Base-by-base conservation (phyloP, 805 yeast species). In the Starmerella powellii region DNA sequence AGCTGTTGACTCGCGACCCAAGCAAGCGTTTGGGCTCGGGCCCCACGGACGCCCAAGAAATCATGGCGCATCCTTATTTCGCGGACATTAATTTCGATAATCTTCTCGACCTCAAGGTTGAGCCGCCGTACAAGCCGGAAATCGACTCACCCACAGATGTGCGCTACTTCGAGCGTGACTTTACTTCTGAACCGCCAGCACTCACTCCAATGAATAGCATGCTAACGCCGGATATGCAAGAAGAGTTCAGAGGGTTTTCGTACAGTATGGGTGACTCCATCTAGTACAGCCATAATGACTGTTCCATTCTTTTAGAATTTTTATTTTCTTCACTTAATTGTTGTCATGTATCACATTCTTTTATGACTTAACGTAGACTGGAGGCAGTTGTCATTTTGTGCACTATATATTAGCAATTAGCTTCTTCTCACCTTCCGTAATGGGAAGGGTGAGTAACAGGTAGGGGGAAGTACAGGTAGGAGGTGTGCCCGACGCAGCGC, bases 221-320 rank as follows among this genome's bases (percentile, higher is more conserved):
- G 6, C 68, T 91, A 56, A 80, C 91, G 12, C 75, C 91, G 2
- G 74, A 78, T 21, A 80, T 81, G 76, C 98, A 91, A 68, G 96
- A 91, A 56, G 93, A 85, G 65, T 91, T 91, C 73, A 76, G 97
- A 54, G 98, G 98, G 3, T 91, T 91, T 65, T 85, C 96, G 2
- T 88, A 86, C 61, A 49, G 59, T 39, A 45, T 50, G 27, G 61
- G 58, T 8, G 64, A 60, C 12, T 44, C 51, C 2, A 44, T 54
- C 5, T 55, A 44, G 42, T 8, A 27, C 4, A 19, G 17, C 29
- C 13, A 26, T 21, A 20, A 18, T 29, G 8, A 15, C 5, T 15
- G 5, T 12, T 37, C 21, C 31, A 28, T 21, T 37, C n/a, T 27
- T n/a, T 17, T 30, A 16, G 13, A 16, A 16, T 8, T 16, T 8